Percentiles rank a stretch among this genome's conserved stretches.
Conservation (phyloP, 352 stramenopile genomes). For the Pythium phragmitis region DNA sequence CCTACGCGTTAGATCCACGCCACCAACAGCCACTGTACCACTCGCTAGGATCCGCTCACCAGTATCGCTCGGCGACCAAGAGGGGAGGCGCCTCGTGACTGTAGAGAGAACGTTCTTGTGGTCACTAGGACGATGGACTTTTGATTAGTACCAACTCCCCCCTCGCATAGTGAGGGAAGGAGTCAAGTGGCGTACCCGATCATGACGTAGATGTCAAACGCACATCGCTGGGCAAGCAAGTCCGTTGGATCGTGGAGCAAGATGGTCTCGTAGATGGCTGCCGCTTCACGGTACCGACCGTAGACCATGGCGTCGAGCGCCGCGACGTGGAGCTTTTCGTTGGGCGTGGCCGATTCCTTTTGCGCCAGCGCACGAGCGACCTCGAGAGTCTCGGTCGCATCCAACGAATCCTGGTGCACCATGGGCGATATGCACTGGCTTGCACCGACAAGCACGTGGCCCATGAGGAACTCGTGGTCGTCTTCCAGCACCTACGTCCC, state of each 20-base stretch:
- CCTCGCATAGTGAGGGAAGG: not conserved
- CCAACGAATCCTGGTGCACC: constrained; percentile 64
- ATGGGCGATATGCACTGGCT: constrained; percentile 69
- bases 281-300: constrained; percentile 65
- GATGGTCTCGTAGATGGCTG: constrained; percentile 79
- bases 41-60: constrained; percentile 20
- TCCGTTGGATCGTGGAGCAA: constrained; percentile 64
- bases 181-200: constrained; percentile 51
- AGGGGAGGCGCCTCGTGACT: constrained; percentile 67
- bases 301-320: constrained; percentile 70
- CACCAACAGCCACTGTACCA: not conserved
- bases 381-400: constrained; percentile 39
- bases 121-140: constrained; percentile 38
- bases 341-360: constrained; percentile 29
- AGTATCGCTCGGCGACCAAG: constrained; percentile 71
- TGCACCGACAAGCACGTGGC: constrained; percentile 74
- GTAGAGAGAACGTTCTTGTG: constrained; percentile 75
- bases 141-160: not conserved
- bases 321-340: constrained; percentile 73
- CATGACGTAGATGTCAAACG: constrained; percentile 74
- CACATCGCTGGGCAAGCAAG: constrained; percentile 73
- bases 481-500: constrained; percentile 42
- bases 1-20: not conserved
- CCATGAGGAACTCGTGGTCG: constrained; percentile 75
- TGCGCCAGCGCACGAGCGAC: constrained; percentile 33